Evolutionary conservation across 2,329 filamentous ascomycete genomes (phyloP).

Genomic region (Raffaelea albimanens): DNA sequence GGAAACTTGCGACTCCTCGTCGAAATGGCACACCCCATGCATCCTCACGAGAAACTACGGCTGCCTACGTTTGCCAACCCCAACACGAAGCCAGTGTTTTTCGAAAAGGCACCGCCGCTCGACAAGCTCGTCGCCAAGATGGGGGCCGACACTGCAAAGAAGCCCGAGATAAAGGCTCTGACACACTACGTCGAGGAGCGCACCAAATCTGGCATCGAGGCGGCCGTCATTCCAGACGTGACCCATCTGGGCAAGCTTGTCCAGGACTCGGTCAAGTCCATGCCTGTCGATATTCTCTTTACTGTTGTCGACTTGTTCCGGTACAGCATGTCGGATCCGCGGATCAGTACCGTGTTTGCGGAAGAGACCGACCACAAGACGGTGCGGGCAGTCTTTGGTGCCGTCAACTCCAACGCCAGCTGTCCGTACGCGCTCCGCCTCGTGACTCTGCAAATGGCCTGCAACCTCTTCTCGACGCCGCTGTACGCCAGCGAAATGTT

Average conservation of each 20-base stretch:
- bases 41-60: constrained; percentile 63
- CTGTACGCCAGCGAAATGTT: constrained; percentile 61
- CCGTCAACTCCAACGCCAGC: constrained; percentile 43
- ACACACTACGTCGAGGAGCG: constrained; percentile 62
- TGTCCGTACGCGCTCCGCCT: constrained; percentile 77
- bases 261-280: constrained; percentile 37
- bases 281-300: constrained; percentile 62
- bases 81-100: constrained; percentile 59
- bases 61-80: constrained; percentile 61
- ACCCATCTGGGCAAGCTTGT: constrained; percentile 54
- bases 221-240: constrained; percentile 64
- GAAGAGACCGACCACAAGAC: constrained; percentile 61
- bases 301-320: constrained; percentile 79
- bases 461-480: constrained; percentile 73
- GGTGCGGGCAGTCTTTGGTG: constrained; percentile 49
- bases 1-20: constrained; percentile 66
- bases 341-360: constrained; percentile 73
- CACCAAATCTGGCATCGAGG: constrained; percentile 45
- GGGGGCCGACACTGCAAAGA: constrained; percentile 36
- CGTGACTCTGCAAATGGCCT: constrained; percentile 72
- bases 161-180: constrained; percentile 53
- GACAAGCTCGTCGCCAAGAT: constrained; percentile 76
- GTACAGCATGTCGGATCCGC: constrained; percentile 64
- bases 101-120: constrained; percentile 70
- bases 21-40: constrained; percentile 64